phyloP scores from a whole-genome alignment of 176 grass and related monocot genomes.

The Avena sativa region DNA sequence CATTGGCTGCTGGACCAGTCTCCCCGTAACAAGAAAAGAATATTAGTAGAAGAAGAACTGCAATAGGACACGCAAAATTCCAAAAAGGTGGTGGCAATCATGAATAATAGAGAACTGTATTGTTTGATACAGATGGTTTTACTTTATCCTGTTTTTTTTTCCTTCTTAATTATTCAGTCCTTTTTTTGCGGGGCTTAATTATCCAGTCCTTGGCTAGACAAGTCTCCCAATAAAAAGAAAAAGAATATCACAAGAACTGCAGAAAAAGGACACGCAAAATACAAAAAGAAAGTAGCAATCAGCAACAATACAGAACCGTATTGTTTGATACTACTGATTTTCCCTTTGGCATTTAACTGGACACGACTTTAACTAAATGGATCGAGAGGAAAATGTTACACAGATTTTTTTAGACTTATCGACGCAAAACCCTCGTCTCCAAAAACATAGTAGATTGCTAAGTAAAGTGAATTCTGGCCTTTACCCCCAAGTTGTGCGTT shows the following conservation, averaged over 20 bases:
- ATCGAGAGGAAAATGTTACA: not conserved
- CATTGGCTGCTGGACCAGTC: constrained; percentile 15
- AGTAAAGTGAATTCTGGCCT: no score
- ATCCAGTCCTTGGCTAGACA: constrained; percentile 9
- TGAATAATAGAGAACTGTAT: not conserved
- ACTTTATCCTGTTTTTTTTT: not conserved
- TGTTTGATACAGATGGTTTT: not conserved
- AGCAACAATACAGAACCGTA: not conserved
- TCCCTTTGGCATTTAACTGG: not conserved
- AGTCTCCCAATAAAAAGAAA: not conserved
- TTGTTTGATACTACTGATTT: not conserved
- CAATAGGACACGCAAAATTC: not conserved
- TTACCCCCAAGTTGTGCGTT: no score
- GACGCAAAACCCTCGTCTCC: not conserved
- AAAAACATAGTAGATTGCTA: no score
- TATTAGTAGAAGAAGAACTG: not conserved
- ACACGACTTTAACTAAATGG: not conserved
- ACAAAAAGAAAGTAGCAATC: not conserved
- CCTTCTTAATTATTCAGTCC: not conserved
- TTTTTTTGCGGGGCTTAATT: not conserved
- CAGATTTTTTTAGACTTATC: not conserved
- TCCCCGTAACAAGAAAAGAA: not conserved
- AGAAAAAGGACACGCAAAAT: not conserved
- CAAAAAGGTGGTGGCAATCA: not conserved
- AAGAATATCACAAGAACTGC: not conserved